phyloP scores from a whole-genome alignment of 2,329 filamentous ascomycete species.

The Colletotrichum ledebouriae region DNA sequence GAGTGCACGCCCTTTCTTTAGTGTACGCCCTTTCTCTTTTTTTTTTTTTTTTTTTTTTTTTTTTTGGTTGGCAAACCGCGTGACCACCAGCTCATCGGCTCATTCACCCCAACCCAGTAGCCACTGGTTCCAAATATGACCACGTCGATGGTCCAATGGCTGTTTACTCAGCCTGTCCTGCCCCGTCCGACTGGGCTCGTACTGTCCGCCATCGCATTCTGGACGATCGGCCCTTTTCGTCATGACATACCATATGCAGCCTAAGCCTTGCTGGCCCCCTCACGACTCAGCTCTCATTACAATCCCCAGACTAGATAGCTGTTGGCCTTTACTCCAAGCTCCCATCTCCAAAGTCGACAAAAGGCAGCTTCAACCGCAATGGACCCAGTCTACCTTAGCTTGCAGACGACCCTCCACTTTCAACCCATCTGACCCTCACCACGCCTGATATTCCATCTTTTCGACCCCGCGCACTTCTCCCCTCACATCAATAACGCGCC shows the following conservation, averaged over 20 bases:
- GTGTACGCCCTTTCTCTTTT: too few relatives aligned
- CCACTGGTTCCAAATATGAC: slow-evolving; percentile 2
- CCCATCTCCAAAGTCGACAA: not conserved
- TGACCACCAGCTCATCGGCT: not conserved
- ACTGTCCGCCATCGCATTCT: slow-evolving; percentile 22
- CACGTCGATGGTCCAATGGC: slow-evolving; percentile 2
- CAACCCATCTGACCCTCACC: slow-evolving; percentile 19
- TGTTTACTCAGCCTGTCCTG: slow-evolving; percentile 5
- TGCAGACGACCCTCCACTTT: slow-evolving; percentile 18
- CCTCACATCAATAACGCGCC: slow-evolving; percentile 5
- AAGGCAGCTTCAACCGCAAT: slow-evolving; percentile 12
- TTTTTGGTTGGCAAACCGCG: too few relatives aligned
- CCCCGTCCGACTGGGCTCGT: slow-evolving; percentile 7
- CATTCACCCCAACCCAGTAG: not conserved
- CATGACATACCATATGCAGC: slow-evolving; percentile 34
- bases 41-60: too few relatives aligned
- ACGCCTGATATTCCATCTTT: not conserved
- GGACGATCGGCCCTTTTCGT: slow-evolving; percentile 33
- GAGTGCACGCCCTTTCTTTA: too few relatives aligned
- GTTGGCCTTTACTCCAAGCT: slow-evolving; percentile 11
- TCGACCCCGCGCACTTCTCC: slow-evolving; percentile 7
- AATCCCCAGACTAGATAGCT: slow-evolving; percentile 13
- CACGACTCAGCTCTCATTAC: slow-evolving; percentile 9
- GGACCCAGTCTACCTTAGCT: slow-evolving; percentile 9
- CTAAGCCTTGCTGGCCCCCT: not conserved